phyloP scores from a whole-genome alignment of 345 rosid species.

The Moringa oleifera region DNA sequence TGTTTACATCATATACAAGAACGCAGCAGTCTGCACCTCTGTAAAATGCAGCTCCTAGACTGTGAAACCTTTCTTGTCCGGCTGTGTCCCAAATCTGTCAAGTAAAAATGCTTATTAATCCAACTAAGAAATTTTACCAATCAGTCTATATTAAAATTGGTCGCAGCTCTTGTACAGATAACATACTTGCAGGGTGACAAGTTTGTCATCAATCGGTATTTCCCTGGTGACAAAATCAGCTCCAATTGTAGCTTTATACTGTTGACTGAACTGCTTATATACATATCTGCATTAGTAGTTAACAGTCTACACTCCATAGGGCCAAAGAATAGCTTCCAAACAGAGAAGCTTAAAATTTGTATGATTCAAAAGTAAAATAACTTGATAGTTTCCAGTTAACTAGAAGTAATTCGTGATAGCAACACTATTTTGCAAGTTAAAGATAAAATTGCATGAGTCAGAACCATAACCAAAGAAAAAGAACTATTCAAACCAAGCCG shows the following conservation, averaged over 20 bases:
- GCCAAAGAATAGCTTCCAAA: too few species aligned
- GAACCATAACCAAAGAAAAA: too few species aligned
- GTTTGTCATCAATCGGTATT: conserved; percentile 63
- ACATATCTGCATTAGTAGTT: conserved; percentile 53
- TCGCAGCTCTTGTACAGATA: too few species aligned
- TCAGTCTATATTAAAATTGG: neutral
- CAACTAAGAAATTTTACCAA: neutral
- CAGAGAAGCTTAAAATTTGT: neutral
- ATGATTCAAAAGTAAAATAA: neutral
- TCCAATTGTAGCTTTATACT: conserved; percentile 88
- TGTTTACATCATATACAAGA: conserved; percentile 68
- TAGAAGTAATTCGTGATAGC: too few species aligned
- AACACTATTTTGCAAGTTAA: too few species aligned
- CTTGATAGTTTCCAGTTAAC: too few species aligned
- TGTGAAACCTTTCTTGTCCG: conserved; percentile 92
- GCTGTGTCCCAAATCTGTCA: conserved; percentile 96
- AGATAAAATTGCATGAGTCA: too few species aligned
- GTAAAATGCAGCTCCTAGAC: conserved; percentile 78
- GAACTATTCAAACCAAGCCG: too few species aligned
- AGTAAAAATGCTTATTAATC: neutral
- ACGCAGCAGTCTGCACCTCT: conserved; percentile 94
- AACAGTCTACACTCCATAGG: too few species aligned
- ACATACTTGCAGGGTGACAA: conserved; percentile 75
- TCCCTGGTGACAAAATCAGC: conserved; percentile 94
- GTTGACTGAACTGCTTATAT: conserved; percentile 63